These are phyloP conservation scores for Candida pini DNA, from an alignment of 805 yeast genomes.

Conservation along the genomic window DNA sequence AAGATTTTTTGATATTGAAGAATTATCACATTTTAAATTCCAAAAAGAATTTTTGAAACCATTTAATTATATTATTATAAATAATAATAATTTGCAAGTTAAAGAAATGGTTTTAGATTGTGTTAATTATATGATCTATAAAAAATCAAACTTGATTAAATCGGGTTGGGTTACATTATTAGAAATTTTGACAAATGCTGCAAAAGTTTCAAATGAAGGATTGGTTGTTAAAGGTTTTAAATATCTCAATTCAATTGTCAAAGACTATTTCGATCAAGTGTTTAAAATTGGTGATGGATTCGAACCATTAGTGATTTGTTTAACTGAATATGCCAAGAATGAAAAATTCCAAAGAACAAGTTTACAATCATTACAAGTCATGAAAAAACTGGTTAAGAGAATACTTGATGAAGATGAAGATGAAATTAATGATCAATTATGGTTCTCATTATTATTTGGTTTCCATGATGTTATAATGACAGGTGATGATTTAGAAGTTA, in stretches of 20 bases:
- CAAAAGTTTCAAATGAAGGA: constrained; percentile 50
- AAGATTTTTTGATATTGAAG: constrained; percentile 90
- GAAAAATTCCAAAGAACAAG: constrained; percentile 75
- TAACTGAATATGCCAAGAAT: constrained; percentile 80
- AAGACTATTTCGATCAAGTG: constrained; percentile 56
- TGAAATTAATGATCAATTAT: constrained; percentile 30
- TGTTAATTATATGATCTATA: constrained; percentile 74
- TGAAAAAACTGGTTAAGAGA: constrained; percentile 55
- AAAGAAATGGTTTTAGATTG: constrained; percentile 89
- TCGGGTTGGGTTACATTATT: constrained; percentile 96
- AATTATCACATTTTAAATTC: constrained; percentile 90
- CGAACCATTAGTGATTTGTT: constrained; percentile 61
- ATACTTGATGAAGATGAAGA: constrained; percentile 44
- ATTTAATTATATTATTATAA: constrained; percentile 69
- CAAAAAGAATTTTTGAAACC: constrained; percentile 93
- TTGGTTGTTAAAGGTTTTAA: constrained; percentile 61
- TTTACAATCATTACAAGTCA: constrained; percentile 71
- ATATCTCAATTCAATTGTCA: constrained; percentile 56
- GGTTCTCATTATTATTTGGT: constrained; percentile 85
- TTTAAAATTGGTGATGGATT: constrained; percentile 67
- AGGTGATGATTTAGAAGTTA: constrained; percentile 89
- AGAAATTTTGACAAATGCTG: constrained; percentile 70
- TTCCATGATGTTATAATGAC: constrained; percentile 88
- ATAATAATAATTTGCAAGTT: constrained; percentile 64
- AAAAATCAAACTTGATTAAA: constrained; percentile 66